These are phyloP conservation scores for Pelargonium nanum DNA, from an alignment of 345 rosid genomes.

Conservation along the genomic window DNA sequence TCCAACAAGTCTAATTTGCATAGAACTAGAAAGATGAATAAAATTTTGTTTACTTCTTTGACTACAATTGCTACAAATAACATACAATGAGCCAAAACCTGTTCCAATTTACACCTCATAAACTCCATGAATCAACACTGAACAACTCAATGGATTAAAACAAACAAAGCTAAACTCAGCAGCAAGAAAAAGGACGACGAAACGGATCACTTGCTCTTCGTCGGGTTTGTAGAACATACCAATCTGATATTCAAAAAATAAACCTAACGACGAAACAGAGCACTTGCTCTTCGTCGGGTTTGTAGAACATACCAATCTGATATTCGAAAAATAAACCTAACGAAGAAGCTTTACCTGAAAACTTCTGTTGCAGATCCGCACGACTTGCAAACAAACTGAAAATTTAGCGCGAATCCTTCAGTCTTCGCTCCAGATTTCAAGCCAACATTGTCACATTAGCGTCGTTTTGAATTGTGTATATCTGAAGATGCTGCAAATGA, in stretches of 20 bases:
- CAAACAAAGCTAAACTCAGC: too few species aligned
- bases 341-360: background rate
- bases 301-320: too few species aligned
- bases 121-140: too few species aligned
- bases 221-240: too few species aligned
- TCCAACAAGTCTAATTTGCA: too few species aligned
- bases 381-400: background rate
- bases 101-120: background rate
- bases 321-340: background rate
- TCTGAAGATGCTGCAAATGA: background rate
- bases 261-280: too few species aligned
- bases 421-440: background rate
- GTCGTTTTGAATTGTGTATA: background rate
- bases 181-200: slow-evolving; percentile 10
- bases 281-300: too few species aligned
- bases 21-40: too few species aligned
- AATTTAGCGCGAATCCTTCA: background rate
- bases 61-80: background rate
- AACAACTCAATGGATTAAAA: too few species aligned
- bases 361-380: background rate
- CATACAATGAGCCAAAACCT: background rate
- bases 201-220: too few species aligned
- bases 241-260: too few species aligned
- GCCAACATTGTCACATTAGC: background rate
- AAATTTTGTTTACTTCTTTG: background rate